phyloP scores from a whole-genome alignment of 1,284 basidiomycete genomes.

The Chondrostereum purpureum region DNA sequence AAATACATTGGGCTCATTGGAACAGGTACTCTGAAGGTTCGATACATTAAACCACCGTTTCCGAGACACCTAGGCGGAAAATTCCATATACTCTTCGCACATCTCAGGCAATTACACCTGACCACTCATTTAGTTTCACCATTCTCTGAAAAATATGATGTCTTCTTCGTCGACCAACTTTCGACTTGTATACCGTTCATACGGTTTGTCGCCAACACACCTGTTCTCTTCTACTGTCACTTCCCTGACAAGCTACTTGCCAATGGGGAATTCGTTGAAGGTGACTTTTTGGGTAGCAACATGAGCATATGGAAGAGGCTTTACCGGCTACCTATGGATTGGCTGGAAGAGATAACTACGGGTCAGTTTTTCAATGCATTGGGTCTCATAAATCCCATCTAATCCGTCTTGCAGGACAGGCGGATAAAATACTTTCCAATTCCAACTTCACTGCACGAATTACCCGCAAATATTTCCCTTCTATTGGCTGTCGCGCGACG shows the following conservation, averaged over 20 bases:
- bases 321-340: slow-evolving; percentile 88
- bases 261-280: slow-evolving; percentile 68
- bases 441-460: slow-evolving; percentile 84
- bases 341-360: slow-evolving; percentile 86
- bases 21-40: slow-evolving; percentile 79
- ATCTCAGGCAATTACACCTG: slow-evolving; percentile 83
- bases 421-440: slow-evolving; percentile 89
- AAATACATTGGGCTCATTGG: slow-evolving; percentile 3
- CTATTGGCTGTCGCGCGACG: slow-evolving; percentile 55
- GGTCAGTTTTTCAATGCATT: slow-evolving; percentile 39
- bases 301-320: slow-evolving; percentile 56
- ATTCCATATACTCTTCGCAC: slow-evolving; percentile 87
- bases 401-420: slow-evolving; percentile 48
- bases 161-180: slow-evolving; percentile 94
- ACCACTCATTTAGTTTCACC: slow-evolving; percentile 52
- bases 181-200: slow-evolving; percentile 87
- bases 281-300: slow-evolving; percentile 28
- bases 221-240: slow-evolving; percentile 96
- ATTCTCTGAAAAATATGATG: slow-evolving; percentile 55
- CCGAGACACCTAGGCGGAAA: slow-evolving; percentile 74
- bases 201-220: slow-evolving; percentile 56
- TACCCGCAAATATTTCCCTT: slow-evolving; percentile 72
- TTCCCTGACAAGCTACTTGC: slow-evolving; percentile 94
- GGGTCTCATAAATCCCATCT: background rate
- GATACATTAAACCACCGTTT: slow-evolving; percentile 68